Base-by-base conservation (phyloP, 2,329 filamentous ascomycete genomes). In the Lasiodiplodia theobromae region DNA sequence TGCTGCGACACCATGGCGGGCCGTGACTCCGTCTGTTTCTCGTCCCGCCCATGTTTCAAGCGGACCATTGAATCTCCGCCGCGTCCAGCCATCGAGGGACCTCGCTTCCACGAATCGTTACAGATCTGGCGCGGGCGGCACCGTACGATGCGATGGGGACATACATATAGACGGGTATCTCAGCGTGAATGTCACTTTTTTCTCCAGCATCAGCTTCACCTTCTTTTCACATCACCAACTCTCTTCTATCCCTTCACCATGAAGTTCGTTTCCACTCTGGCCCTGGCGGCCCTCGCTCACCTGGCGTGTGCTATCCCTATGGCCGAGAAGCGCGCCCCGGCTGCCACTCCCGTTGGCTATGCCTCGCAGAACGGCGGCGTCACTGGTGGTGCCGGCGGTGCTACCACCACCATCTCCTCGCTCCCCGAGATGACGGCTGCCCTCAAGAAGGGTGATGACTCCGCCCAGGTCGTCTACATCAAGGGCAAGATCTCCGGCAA, bases 371-470 rank as follows among this genome's bases (percentile, higher is more conserved):
- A 85, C 66, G 83, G 82, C 49, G 83, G 85, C 65, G 88, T 86
- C 3, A 88, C 82, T 5, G 87, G 86, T 66, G 86, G 87, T 65
- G 78, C 81, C 28, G 85, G 83, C n/a, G 86, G 86, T 60, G 80
- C 83, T 2, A 86, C 86, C 11, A 85, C 83, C 37, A 87, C 86
- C 11, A 86, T 88, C 66, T 83, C 83, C 23, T 82, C 81, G 6
- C 83, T 87, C 44, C 81, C 83, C 25, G 77, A 82, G 34, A 82
- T 88, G 70, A 83, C 82, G 4, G 77, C 82, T 1, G 86, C 86
- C 3, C 86, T 85, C 2, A 12, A 56, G 63, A 66, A 66, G 63
- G 52, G 52, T 16, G 63, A 66, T 2, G 51, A 54, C 23, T 10
- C 34, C 2, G 28, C 25, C 51, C 10, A 66, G 63, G 63, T 66